Conservation (phyloP, 2,329 filamentous ascomycete genomes). For the Pseudopithomyces maydicus region DNA sequence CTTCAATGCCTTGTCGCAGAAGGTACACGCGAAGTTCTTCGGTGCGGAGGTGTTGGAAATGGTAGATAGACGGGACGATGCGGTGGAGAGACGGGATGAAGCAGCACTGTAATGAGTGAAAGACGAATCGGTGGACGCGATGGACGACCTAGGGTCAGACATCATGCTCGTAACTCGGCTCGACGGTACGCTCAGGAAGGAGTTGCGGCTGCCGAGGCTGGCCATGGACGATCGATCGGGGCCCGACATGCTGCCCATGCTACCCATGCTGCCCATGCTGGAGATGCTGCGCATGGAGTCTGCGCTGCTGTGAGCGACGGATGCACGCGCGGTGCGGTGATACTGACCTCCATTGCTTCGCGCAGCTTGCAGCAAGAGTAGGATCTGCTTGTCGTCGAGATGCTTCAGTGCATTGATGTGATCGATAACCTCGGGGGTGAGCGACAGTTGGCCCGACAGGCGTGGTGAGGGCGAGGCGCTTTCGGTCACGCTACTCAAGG, state of each 20-base stretch:
- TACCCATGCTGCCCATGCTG: conserved; percentile 22
- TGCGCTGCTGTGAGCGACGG: conserved; percentile 28
- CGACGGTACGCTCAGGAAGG: conserved; percentile 44
- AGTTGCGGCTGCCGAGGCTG: conserved; percentile 42
- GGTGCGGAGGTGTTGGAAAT: conserved; percentile 40
- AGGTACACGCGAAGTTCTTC: conserved; percentile 52
- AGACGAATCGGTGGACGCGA: conserved; percentile 45
- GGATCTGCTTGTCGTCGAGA: conserved; percentile 46
- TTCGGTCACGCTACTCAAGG: conserved; percentile 42
- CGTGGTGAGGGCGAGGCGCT: conserved; percentile 44
- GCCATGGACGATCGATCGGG: conserved; percentile 44
- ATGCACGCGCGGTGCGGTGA: conserved; percentile 11
- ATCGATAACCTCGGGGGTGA: conserved; percentile 44
- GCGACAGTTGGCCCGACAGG: conserved; percentile 36
- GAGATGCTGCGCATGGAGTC: conserved; percentile 38
- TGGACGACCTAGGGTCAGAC: conserved; percentile 43
- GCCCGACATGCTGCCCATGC: conserved; percentile 18
- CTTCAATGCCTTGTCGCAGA: conserved; percentile 68
- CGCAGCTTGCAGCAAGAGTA: conserved; percentile 43
- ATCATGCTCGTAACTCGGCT: conserved; percentile 45
- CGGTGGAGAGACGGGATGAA: conserved; percentile 44
- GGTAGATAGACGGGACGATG: conserved; percentile 43
- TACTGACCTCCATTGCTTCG: conserved; percentile 44
- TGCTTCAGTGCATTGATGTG: conserved; percentile 48
- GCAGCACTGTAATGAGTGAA: conserved; percentile 44